These are phyloP conservation scores for Solanum medicagineum DNA, from an alignment of 257 asterid genomes.

Conservation along the genomic window DNA sequence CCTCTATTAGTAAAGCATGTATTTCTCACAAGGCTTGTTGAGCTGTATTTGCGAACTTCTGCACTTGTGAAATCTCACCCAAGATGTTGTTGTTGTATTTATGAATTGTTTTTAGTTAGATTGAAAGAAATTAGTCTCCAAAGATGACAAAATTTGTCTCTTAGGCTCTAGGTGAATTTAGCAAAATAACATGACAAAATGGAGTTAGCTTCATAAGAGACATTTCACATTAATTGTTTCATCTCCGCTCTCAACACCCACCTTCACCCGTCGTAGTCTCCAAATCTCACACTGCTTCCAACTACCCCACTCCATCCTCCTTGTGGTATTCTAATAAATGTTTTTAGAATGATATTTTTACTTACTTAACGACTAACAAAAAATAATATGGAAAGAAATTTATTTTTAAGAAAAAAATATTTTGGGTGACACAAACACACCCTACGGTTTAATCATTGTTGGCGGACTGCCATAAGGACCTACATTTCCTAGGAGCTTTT, in stretches of 20 bases:
- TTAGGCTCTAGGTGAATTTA: neutral
- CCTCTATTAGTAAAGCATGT: too few relatives aligned
- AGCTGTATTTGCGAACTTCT: neutral
- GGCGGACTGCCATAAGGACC: neutral
- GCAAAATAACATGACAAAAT: neutral
- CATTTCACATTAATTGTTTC: neutral
- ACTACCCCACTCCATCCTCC: neutral
- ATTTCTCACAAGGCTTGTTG: too few relatives aligned
- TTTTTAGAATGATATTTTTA: neutral
- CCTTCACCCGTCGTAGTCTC: neutral
- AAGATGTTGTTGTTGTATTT: neutral
- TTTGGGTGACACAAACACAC: neutral
- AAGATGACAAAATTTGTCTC: neutral
- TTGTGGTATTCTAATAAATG: neutral
- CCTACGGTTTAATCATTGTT: neutral
- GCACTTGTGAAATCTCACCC: too few relatives aligned
- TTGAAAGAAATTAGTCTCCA: neutral
- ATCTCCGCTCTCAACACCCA: neutral
- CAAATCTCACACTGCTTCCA: neutral
- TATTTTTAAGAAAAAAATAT: neutral
- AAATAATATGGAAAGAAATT: too few relatives aligned
- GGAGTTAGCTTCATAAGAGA: neutral
- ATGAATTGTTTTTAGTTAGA: neutral
- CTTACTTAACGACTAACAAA: neutral
- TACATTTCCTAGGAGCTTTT: neutral